Percentiles rank a stretch among this genome's conserved stretches.
phyloP scores from a whole-genome alignment of 495 filamentous ascomycete species.

The Xylaria acuta region DNA sequence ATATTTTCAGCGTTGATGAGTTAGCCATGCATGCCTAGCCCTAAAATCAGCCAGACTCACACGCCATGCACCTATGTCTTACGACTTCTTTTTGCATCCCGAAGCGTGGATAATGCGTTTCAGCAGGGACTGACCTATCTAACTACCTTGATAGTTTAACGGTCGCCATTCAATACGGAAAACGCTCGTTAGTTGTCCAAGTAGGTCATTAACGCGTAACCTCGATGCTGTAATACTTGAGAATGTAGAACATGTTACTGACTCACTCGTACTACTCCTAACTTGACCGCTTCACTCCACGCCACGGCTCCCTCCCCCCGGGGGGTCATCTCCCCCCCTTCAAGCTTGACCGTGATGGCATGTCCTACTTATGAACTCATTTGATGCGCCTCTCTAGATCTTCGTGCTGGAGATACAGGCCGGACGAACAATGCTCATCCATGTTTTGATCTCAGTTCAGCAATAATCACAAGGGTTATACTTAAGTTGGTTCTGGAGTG shows the following conservation, averaged over 20 bases:
- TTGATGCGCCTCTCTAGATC: background rate
- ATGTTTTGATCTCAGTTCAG: background rate
- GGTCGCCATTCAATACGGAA: background rate
- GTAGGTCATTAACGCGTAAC: background rate
- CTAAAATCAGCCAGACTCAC: slow-evolving; percentile 3
- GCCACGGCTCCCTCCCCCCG: no score
- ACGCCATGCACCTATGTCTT: background rate
- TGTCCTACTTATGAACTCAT: background rate
- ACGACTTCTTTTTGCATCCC: slow-evolving; percentile 5
- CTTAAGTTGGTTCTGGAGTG: background rate
- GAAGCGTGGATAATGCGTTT: background rate
- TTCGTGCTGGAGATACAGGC: background rate
- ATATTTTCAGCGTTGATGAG: background rate
- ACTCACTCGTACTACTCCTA: background rate
- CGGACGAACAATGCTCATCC: background rate
- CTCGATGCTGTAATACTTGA: background rate
- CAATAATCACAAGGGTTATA: slow-evolving; percentile 5
- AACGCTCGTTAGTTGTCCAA: background rate
- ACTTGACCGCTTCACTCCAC: slow-evolving; percentile 10
- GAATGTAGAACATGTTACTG: background rate
- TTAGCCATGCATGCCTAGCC: background rate
- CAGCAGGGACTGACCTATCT: background rate
- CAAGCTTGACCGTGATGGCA: background rate
- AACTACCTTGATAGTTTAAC: background rate
- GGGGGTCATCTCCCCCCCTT: background rate